phyloP scores from a whole-genome alignment of 768 basidiomycete genomes.

The Piloderma croceum region DNA sequence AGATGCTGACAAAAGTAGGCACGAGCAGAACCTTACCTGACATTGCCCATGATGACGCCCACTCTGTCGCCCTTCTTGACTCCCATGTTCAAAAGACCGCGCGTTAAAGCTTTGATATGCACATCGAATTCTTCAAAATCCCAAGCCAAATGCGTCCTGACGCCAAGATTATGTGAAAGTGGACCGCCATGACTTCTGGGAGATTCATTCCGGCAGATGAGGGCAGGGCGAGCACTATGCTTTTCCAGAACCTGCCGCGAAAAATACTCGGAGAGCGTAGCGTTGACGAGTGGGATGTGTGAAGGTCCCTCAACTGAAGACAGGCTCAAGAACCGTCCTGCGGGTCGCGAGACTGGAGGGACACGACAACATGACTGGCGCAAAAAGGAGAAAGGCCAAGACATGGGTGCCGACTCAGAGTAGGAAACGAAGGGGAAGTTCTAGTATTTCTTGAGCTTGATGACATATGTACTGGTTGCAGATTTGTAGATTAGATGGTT shows the following conservation, averaged over 20 bases:
- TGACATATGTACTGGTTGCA: too few relatives aligned
- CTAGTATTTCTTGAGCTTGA: too few relatives aligned
- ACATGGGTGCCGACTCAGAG: too few relatives aligned
- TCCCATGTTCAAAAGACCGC: slow-evolving; percentile 66
- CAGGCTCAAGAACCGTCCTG: slow-evolving; percentile 33
- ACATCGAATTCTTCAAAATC: slow-evolving; percentile 63
- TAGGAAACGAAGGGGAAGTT: too few relatives aligned
- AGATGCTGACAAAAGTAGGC: background rate
- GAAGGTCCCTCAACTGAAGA: slow-evolving; percentile 38
- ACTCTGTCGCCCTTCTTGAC: slow-evolving; percentile 73
- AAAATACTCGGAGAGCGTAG: slow-evolving; percentile 55
- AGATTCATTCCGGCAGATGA: slow-evolving; percentile 61
- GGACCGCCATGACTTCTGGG: slow-evolving; percentile 60
- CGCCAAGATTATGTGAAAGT: slow-evolving; percentile 41
- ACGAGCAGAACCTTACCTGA: slow-evolving; percentile 45
- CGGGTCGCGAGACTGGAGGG: slow-evolving; percentile 40
- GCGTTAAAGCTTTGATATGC: slow-evolving; percentile 61
- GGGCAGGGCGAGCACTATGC: slow-evolving; percentile 48
- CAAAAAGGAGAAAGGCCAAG: too few relatives aligned
- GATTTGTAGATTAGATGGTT: too few relatives aligned
- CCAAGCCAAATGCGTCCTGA: slow-evolving; percentile 57
- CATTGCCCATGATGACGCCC: slow-evolving; percentile 81
- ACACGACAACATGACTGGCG: too few relatives aligned
- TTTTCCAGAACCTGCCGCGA: slow-evolving; percentile 45
- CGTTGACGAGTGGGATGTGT: slow-evolving; percentile 34